Evolutionary conservation across 441 rosid genomes (phyloP), one percentile per base, ranked within the genome.

Genomic region (Brassica balearica): DNA sequence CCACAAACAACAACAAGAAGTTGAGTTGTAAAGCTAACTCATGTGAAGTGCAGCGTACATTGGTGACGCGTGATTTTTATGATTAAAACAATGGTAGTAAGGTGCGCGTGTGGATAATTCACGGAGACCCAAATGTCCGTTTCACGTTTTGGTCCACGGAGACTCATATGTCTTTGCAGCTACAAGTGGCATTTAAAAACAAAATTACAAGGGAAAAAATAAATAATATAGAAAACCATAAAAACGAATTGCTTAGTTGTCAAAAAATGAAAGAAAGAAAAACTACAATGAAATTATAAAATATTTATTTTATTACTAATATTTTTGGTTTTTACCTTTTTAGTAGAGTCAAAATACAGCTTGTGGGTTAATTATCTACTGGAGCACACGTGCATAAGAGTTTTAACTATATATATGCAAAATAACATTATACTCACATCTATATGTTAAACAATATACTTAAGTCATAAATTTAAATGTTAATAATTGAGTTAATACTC

Each of bases 131-230:
- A 72, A 59, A 71, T 77, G 41, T 58, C 81, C 71, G 71, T 70
- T 64, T 70, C 76, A 71, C 60, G 75, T 77, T 60, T 77, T 77
- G 66, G 67, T 58, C 58, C 29, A 70, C 46, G 80, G 43, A 36
- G 75, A 77, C 71, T 56, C 80, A 77, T 61, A 46, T 63, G 65
- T 34, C 43, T 51, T 51, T 32, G 63, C 56, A 32, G 27, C 7
- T 19, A 65, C 68, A 43, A 43, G 36, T 58, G 76, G 76, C 66
- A 41, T 51, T 32, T 48, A 55, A 12, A 8, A 58, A 51, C 3
- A 38, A 41, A 22, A 7, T 48, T 43, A 10, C 15, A 32, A 2
- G 36, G 3, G 48, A 69, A 46, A 41, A 15, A 15, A 55, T 1
- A 15, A 55, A 12, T 4, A 46, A 46, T 46, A 46, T 6, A 0